Percentiles rank a stretch among this genome's conserved stretches.
phyloP scores from a whole-genome alignment of 345 rosid species.

The Melaleuca quinquenervia region DNA sequence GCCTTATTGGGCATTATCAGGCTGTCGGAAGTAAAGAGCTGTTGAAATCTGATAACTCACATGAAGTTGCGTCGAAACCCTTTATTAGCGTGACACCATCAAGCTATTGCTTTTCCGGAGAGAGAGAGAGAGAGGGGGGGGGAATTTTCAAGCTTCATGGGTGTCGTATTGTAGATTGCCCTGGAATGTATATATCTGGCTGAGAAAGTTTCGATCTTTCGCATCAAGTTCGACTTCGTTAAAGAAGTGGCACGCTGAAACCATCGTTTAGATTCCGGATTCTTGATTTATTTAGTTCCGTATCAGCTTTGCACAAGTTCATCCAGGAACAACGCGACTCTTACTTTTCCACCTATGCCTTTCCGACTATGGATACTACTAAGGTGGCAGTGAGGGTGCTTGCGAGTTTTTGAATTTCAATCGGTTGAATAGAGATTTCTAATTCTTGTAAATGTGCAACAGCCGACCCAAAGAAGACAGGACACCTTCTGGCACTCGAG shows the following conservation, averaged over 20 bases:
- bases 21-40: not conserved
- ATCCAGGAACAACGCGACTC: not conserved
- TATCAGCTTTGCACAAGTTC: not conserved
- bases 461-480: slow-evolving; percentile 25
- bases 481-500: slow-evolving; percentile 19
- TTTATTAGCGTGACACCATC: not conserved
- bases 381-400: not conserved
- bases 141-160: not conserved
- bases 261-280: not conserved
- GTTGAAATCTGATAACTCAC: not conserved
- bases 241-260: not conserved
- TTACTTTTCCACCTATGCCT: not conserved
- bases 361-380: not conserved
- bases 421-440: not conserved
- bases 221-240: not conserved
- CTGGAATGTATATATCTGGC: not conserved
- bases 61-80: not conserved
- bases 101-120: not conserved
- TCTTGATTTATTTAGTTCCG: not conserved
- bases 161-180: not conserved
- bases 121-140: too few species aligned
- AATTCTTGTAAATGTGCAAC: not conserved
- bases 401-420: not conserved
- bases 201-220: not conserved
- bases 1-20: too few species aligned